Percentiles rank a stretch among this genome's conserved stretches.
Conservation (phyloP, 805 yeast species). For the Saccharomycopsis malanga region DNA sequence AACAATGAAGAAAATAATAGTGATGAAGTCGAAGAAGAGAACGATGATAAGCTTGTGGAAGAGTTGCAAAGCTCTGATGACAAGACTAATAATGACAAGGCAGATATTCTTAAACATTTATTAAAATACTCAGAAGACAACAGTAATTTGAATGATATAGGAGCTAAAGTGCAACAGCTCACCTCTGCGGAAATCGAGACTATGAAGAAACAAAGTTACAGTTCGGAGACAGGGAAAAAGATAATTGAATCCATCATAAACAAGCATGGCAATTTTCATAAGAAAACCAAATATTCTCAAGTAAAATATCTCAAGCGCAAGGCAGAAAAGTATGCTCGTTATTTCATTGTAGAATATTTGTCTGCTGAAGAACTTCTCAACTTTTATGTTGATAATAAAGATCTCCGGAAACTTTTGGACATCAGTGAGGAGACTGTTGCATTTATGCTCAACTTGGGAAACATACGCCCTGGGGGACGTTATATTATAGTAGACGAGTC, state of each 20-base stretch:
- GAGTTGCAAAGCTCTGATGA: conserved; percentile 25
- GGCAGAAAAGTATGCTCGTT: conserved; percentile 81
- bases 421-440: conserved; percentile 83
- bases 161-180: conserved; percentile 66
- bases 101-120: conserved; percentile 23
- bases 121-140: conserved; percentile 47
- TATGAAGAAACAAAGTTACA: conserved; percentile 63
- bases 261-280: conserved; percentile 79
- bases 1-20: conserved; percentile 24
- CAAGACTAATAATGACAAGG: conserved; percentile 31
- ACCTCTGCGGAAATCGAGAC: conserved; percentile 76
- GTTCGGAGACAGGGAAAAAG: conserved; percentile 57
- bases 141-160: conserved; percentile 58
- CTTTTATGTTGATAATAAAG: conserved; percentile 72
- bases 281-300: conserved; percentile 84
- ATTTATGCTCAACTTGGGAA: conserved; percentile 66
- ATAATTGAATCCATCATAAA: conserved; percentile 77
- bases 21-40: conserved; percentile 31
- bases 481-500: conserved; percentile 89
- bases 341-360: conserved; percentile 75
- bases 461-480: conserved; percentile 82
- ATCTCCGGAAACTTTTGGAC: conserved; percentile 59
- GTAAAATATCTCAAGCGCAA: conserved; percentile 88
- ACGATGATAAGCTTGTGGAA: conserved; percentile 33
- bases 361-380: conserved; percentile 66